Evolutionary conservation across 352 stramenopile genomes (phyloP), one percentile per base, ranked within the genome.

Genomic region (Pythium phragmiticola): DNA sequence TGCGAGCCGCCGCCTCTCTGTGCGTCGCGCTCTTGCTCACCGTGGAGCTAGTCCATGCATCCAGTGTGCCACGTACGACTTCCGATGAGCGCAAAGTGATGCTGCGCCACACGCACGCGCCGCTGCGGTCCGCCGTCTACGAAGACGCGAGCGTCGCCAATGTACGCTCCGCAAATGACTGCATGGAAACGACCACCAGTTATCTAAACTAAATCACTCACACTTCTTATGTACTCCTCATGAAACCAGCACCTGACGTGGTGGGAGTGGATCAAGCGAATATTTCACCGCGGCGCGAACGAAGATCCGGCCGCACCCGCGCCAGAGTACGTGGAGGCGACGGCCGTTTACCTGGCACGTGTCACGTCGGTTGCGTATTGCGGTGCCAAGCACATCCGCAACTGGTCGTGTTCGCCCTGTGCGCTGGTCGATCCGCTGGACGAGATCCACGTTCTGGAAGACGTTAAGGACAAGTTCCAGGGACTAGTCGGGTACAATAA

Each of bases 341-440:
- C 76, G 17, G 82, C 84, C 11, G 45, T 90, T 56, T 92, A 92
- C 61, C 58, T 95, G 16, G 86, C 84, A 7, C 78, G 84, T 42
- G 60, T 95, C n/a, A 90, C 82, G 16, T 90, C 84, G 3, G 73
- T 92, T 21, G 84, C 84, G 36, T 95, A 92, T 61, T 95, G 86
- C 52, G 73, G 87, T 30, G 70, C 72, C 39, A 53, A 69, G 34
- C 76, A 91, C 47, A 87, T 95, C 17, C 54, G 75, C 36, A 67
- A 91, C 58, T 95, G 86, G 84, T 91, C 73, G 41, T 95, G 86
- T 60, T 73, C 76, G 52, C 86, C 86, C 2, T 95, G 86, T 46
- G 57, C 62, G 2, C 69, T 90, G n/a, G 76, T 92, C 13, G 64
- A 73, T 26, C 77, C 68, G 26, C 60, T 92, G 12, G 51, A 75